A percentile compares a stretch with the other conserved stretches of the same genome.
Conservation (phyloP, 73 alveolate species). For the Symbiodinium pilosum region DNA sequence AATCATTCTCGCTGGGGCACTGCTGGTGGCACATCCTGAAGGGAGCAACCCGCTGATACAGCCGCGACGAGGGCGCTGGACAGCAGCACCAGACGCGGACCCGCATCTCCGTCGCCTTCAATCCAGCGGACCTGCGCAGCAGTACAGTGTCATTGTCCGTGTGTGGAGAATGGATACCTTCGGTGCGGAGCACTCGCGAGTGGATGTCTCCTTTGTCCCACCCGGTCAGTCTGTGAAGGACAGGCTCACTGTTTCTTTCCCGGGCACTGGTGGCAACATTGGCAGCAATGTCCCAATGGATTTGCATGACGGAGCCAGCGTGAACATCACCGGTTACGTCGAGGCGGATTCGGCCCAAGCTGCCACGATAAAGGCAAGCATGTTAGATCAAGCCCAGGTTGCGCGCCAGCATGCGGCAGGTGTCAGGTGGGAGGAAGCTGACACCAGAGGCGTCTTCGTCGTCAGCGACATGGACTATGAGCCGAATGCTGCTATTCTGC, state of each 20-base stretch:
- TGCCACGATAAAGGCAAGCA: constrained; percentile 1
- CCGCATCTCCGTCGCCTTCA: background rate
- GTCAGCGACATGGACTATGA: background rate
- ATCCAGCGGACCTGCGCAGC: background rate
- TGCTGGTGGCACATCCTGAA: no score
- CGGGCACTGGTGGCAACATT: constrained; percentile 44
- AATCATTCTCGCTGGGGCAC: background rate
- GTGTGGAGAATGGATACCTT: background rate
- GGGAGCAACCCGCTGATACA: background rate
- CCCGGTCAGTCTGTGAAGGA: constrained; percentile 43
- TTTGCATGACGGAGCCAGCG: background rate
- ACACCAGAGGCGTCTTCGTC: constrained; percentile 40
- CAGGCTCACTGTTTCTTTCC: constrained; percentile 43
- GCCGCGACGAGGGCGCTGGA: background rate
- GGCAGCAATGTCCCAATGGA: constrained; percentile 43
- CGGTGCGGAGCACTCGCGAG: background rate
- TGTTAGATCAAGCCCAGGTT: constrained; percentile 13
- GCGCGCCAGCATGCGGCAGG: background rate
- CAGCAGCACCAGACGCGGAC: background rate
- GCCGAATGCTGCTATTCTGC: background rate
- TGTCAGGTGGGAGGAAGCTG: background rate
- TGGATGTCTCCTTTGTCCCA: constrained; percentile 59
- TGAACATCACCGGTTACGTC: constrained; percentile 69
- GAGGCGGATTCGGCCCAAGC: constrained; percentile 64
- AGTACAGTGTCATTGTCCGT: background rate